These are phyloP conservation scores for Stemphylium lycopersici DNA, from an alignment of 2,329 filamentous ascomycete species.

Conservation along the genomic window DNA sequence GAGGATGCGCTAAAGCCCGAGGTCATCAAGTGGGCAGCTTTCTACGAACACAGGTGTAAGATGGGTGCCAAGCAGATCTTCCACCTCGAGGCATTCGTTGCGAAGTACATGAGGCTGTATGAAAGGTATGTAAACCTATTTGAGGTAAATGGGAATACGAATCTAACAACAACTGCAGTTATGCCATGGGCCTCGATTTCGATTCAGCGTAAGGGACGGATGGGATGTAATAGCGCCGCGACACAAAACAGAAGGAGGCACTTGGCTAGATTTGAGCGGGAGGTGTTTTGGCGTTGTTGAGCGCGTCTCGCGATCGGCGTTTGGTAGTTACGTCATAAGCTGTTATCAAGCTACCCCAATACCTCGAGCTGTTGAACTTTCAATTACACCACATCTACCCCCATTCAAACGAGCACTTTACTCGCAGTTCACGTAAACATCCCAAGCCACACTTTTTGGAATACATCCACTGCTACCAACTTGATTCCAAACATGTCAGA, in stretches of 20 bases:
- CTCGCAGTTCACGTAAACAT: background rate
- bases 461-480: background rate
- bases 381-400: constrained; percentile 5
- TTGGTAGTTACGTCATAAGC: constrained; percentile 16
- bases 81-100: constrained; percentile 96
- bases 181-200: constrained; percentile 74
- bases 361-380: constrained; percentile 10
- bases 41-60: constrained; percentile 94
- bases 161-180: constrained; percentile 39
- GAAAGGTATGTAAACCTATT: constrained; percentile 70
- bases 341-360: constrained; percentile 9
- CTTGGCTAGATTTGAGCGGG: background rate
- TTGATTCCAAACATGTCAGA: constrained; percentile 52
- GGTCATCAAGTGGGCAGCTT: constrained; percentile 93
- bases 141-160: background rate
- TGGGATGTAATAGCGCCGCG: background rate
- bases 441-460: background rate
- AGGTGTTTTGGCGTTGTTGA: constrained; percentile 9
- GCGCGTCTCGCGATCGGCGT: constrained; percentile 11
- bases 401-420: background rate
- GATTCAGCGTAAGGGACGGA: constrained; percentile 27
- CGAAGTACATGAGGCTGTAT: constrained; percentile 95
- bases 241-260: background rate
- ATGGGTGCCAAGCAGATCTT: constrained; percentile 95
- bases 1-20: constrained; percentile 91